A percentile compares a stretch with the other conserved stretches of the same genome.
Conservation (phyloP, 352 stramenopile species). For the Globisporangium abappressorium region DNA sequence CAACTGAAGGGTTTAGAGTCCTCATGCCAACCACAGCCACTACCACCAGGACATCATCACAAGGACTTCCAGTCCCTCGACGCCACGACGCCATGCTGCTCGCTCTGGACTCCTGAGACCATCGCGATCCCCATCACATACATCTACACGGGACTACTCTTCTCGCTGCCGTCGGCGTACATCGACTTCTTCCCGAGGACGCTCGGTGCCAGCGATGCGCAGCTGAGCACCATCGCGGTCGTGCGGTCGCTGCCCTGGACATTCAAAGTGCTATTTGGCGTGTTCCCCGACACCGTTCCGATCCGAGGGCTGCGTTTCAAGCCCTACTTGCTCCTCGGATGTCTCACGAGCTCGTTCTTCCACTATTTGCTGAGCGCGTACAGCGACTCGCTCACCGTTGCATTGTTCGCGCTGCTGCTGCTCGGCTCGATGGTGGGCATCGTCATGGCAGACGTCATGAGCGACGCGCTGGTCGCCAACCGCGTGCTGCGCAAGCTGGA, state of each 20-base stretch:
- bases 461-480: slow-evolving; percentile 64
- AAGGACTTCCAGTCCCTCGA: neutral
- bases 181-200: slow-evolving; percentile 75
- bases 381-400: slow-evolving; percentile 39
- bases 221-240: slow-evolving; percentile 68
- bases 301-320: slow-evolving; percentile 60
- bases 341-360: slow-evolving; percentile 54
- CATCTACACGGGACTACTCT: slow-evolving; percentile 68
- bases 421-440: slow-evolving; percentile 68
- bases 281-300: slow-evolving; percentile 65
- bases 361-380: slow-evolving; percentile 40
- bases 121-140: slow-evolving; percentile 77
- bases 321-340: slow-evolving; percentile 73
- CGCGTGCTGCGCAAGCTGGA: slow-evolving; percentile 51
- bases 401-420: slow-evolving; percentile 67
- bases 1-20: neutral
- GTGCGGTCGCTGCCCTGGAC: slow-evolving; percentile 72
- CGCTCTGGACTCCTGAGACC: slow-evolving; percentile 48
- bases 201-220: slow-evolving; percentile 56
- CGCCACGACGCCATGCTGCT: slow-evolving; percentile 14
- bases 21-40: neutral
- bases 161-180: slow-evolving; percentile 63
- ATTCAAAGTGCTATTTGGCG: slow-evolving; percentile 76
- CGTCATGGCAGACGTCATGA: slow-evolving; percentile 84
- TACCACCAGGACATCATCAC: neutral